Base-by-base conservation (phyloP, 768 basidiomycete species). In the Hypholoma sublateritium region DNA sequence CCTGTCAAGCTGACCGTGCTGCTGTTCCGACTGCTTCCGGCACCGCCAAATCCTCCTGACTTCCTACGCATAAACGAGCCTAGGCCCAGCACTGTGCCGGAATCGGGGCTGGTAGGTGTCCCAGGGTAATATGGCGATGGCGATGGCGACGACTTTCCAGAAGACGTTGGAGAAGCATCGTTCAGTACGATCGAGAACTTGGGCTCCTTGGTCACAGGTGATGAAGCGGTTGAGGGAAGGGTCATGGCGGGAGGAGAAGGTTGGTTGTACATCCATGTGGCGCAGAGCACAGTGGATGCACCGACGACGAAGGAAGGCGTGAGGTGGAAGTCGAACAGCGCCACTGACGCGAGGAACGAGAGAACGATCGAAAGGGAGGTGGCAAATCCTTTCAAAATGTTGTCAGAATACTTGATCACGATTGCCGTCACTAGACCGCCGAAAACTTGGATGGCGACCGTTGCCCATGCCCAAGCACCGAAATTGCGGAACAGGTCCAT, bases 321-420 rank as follows among this genome's bases (percentile, higher is more conserved):
- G 72, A 98, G 88, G 49, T 81, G 81, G 78, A 95, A 94, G 70
- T 90, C 77, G 80, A 98, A 98, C 36, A 98, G 84, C 19, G 85
- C 85, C 51, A 97, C 88, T 4, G 91, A 94, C 2, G 91, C 94
- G 55, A 95, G 78, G 83, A 97, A 98, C 22, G 94, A 95, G 59
- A 98, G 85, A 67, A 98, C 87, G 70, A 98, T 98, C 72, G 89
- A 91, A 59, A 98, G 78, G 60, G 89, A 91, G 4, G 96, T 98
- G 11, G 96, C 96, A 67, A 98, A 98, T 34, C 96, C 96, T 73
- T 95, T 94, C 69, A 90, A 78, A 61, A 89, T 91, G 72, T 95
- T 95, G 70, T 93, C 92, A 46, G 91, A 87, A 70, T 95, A 95
- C 68, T 95, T 91, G 81, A 96, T 96, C 37, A 96, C 95, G 72